Evolutionary conservation across 108 stramenopile species (phyloP).

Genomic region (Nitzschia putrida): DNA sequence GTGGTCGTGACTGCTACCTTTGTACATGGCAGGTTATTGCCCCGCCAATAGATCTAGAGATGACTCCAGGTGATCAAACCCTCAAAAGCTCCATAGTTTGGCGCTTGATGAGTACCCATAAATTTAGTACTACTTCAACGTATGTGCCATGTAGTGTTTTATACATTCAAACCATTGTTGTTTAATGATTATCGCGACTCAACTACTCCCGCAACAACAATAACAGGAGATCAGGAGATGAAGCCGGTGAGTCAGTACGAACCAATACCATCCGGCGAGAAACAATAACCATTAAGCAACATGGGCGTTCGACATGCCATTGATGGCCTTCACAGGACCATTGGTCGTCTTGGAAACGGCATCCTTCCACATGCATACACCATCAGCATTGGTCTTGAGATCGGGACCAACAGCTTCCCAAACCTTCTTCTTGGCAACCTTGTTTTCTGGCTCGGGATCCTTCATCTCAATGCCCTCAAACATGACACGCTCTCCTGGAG

Average conservation of each 20-base stretch:
- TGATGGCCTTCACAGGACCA: conserved; percentile 69
- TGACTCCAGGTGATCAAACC: no score
- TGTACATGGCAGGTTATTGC: no score
- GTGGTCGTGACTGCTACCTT: no score
- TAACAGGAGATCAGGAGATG: neutral
- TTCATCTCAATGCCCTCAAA: conserved; percentile 66
- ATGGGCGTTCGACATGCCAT: conserved; percentile 82
- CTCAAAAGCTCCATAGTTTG: no score
- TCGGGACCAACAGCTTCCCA: conserved; percentile 82
- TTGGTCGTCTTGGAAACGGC: conserved; percentile 55
- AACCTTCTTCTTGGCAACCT: conserved; percentile 90
- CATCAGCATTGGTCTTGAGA: conserved; percentile 74
- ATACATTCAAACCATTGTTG: no score
- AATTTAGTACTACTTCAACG: no score
- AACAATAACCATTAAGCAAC: conserved; percentile 67
- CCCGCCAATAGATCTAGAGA: no score
- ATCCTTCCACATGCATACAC: conserved; percentile 81
- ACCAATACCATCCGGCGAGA: neutral
- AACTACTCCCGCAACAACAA: neutral
- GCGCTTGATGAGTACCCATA: no score
- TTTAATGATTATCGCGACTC: no score
- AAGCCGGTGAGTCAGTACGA: neutral
- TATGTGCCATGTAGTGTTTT: no score
- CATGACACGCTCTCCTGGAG: conserved; percentile 76
- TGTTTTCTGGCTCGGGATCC: conserved; percentile 84